Conservation (phyloP, 1,139 yeast species). For the Yamadazyma taylorii region DNA sequence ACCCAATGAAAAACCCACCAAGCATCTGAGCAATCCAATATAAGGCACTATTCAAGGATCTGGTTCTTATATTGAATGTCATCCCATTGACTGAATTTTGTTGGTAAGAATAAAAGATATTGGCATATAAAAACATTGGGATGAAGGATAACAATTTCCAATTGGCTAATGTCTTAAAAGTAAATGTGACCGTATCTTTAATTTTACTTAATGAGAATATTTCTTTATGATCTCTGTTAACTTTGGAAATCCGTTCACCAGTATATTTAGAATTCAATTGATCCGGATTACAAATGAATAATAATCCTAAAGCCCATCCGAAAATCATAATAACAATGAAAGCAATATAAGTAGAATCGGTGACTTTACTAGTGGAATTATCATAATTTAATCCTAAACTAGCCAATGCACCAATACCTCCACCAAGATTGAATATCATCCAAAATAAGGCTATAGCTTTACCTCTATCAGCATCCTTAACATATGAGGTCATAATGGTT, state of each 20-base stretch:
- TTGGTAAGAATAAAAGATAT: conserved; percentile 66
- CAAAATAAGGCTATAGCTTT: conserved; percentile 54
- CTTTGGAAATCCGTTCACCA: conserved; percentile 5
- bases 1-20: conserved; percentile 52
- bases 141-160: conserved; percentile 39
- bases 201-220: conserved; percentile 5
- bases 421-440: conserved; percentile 62
- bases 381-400: conserved; percentile 50
- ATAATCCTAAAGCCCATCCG: conserved; percentile 39
- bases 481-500: conserved; percentile 53
- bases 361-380: conserved; percentile 35
- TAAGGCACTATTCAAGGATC: conserved; percentile 57
- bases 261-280: conserved; percentile 2
- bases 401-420: conserved; percentile 54
- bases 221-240: conserved; percentile 7
- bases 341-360: conserved; percentile 56
- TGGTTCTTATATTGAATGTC: conserved; percentile 55
- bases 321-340: conserved; percentile 53
- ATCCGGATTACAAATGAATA: not conserved
- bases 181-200: conserved; percentile 39
- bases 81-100: conserved; percentile 57
- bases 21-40: conserved; percentile 62
- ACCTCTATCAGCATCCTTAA: conserved; percentile 55
- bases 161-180: conserved; percentile 50
- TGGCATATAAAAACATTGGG: conserved; percentile 62